Base-by-base conservation (phyloP, 2,329 filamentous ascomycete species). In the Fusarium sp. region DNA sequence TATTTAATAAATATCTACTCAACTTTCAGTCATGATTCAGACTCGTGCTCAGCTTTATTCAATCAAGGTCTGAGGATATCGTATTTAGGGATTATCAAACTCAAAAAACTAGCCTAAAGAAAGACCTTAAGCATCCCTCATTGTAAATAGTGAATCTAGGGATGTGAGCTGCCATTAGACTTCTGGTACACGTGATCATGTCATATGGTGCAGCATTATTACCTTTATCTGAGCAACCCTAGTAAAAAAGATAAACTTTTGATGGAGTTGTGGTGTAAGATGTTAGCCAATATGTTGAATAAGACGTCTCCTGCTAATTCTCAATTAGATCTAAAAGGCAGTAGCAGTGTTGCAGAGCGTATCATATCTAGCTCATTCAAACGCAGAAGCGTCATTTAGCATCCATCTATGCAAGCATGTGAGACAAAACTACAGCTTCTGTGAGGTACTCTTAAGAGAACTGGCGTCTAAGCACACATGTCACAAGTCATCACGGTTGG, bases 1-100 rank as follows among this genome's bases (percentile, higher is more conserved):
- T 8, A 58, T 18, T 51, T 44, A 64, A 70, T 65, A 50, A 52
- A 42, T 57, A 55, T 42, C 49, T 26, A 54, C 47, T 61, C 62
- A 55, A 13, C 36, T 49, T 47, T 15, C 16, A 30, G 36, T 13
- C 8, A 11, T n/a, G 2, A 6, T 15, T 12, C n/a, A 11, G 9
- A 20, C 18, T 54, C 15, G 15, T 46, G 28, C n/a, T 42, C 23
- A 45, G 23, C 26, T 36, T 16, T 31, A 30, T 37, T 23, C 20
- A 7, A 15, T 23, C 23, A 23, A 23, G 23, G 23, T 23, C 23
- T 5, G 23, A 23, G 5, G 23, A 23, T 23, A 23, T 6, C 23
- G 23, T 23, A 23, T 23, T 23, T 23, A 23, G 23, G 6, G 23
- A 3, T 23, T 23, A 23, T 23, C 23, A 51, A 38, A 51, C 12